phyloP scores from a whole-genome alignment of 441 rosid species.

The Theobroma grandiflorum region DNA sequence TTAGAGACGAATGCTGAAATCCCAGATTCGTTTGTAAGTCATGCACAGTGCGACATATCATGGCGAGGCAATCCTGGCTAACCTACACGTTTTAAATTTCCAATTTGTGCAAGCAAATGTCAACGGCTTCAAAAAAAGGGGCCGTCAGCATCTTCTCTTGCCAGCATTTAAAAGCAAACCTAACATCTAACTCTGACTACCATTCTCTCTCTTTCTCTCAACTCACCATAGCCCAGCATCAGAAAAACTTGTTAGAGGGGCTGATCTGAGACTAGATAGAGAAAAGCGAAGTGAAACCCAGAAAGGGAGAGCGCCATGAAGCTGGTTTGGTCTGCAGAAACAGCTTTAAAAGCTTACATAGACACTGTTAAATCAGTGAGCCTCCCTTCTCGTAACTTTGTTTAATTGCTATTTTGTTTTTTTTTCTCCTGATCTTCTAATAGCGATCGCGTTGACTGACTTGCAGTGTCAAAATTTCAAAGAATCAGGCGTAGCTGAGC shows the following conservation, averaged over 20 bases:
- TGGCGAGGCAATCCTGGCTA: not conserved
- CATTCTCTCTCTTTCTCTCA: constrained; percentile 22
- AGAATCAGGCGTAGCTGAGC: constrained; percentile 73
- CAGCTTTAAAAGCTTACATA: constrained; percentile 70
- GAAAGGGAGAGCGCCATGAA: constrained; percentile 47
- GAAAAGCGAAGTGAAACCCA: not conserved
- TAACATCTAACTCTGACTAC: constrained; percentile 28
- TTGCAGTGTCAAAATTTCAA: constrained; percentile 52
- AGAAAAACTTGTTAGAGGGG: not conserved
- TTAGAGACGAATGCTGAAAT: too few relatives aligned
- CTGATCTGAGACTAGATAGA: not conserved
- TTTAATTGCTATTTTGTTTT: not conserved
- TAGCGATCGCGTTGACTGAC: not conserved
- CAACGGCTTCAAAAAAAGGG: constrained; percentile 36
- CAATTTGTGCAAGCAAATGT: constrained; percentile 33
- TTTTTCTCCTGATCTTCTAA: not conserved
- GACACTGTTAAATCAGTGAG: constrained; percentile 67
- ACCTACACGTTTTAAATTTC: not conserved
- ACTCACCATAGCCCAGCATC: not conserved
- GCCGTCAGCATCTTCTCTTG: constrained; percentile 24
- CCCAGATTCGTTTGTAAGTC: too few relatives aligned
- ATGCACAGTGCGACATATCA: not conserved
- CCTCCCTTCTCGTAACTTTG: not conserved
- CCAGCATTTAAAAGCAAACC: constrained; percentile 30
- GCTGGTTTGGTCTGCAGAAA: constrained; percentile 81